Percentiles rank a stretch among this genome's conserved stretches.
Conservation (phyloP, 148 eudicot species). For the Pouteria glomerata region DNA sequence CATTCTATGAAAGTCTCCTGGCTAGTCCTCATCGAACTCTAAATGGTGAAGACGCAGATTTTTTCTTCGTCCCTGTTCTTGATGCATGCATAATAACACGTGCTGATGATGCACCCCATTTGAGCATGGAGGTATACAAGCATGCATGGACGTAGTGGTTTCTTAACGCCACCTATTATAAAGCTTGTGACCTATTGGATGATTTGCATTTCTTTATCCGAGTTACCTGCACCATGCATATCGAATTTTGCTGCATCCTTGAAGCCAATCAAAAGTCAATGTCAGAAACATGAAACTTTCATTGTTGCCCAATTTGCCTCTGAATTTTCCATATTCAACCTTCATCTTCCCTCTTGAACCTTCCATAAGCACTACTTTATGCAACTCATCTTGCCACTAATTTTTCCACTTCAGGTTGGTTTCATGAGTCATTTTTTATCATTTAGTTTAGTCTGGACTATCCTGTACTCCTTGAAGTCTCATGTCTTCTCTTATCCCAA, state of each 20-base stretch:
- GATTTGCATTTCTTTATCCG: neutral
- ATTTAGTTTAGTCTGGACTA: no score
- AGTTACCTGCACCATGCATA: neutral
- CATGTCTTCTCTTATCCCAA: no score
- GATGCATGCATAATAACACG: constrained; percentile 91
- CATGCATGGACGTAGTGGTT: neutral
- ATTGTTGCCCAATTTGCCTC: neutral
- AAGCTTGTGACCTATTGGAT: neutral
- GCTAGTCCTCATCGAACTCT: constrained; percentile 84
- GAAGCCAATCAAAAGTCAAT: constrained; percentile 1
- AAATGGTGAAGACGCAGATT: constrained; percentile 95
- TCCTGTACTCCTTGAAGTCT: no score
- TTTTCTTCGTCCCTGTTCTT: constrained; percentile 88
- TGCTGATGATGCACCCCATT: constrained; percentile 90
- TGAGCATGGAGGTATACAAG: constrained; percentile 59
- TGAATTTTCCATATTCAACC: neutral
- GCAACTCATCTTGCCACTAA: no score
- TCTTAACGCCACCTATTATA: neutral
- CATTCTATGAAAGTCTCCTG: constrained; percentile 78
- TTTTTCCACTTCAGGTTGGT: no score
- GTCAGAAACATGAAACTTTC: neutral
- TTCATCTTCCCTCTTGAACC: neutral
- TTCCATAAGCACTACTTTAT: no score
- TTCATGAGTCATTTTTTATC: no score
- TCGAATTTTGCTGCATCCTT: neutral